Conservation (phyloP, 1,139 yeast species). For the Kodamaea sp. region DNA sequence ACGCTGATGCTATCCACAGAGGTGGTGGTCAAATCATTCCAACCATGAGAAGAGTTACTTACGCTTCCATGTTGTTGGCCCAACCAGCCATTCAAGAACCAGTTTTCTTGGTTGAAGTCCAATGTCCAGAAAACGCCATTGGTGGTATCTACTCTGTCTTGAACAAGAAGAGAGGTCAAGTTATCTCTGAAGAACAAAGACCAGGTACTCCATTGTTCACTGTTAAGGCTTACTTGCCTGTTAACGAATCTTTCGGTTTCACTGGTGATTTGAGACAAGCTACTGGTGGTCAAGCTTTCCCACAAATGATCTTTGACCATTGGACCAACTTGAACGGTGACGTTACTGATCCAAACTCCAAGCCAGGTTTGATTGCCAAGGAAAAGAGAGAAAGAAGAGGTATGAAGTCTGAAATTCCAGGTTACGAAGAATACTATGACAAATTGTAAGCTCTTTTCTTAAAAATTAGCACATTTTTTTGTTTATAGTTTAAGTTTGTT, state of each 20-base stretch:
- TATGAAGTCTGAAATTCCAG: conserved; percentile 96
- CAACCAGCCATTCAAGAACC: conserved; percentile 99
- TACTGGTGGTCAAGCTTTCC: conserved; percentile 99
- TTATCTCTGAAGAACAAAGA: conserved; percentile 97
- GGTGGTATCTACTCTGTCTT: conserved; percentile 99
- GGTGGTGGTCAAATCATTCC: conserved; percentile 99
- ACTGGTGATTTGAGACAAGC: conserved; percentile 99
- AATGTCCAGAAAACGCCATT: conserved; percentile 98
- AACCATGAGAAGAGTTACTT: conserved; percentile 99
- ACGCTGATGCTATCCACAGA: conserved; percentile 99
- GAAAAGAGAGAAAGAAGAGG: conserved; percentile 97
- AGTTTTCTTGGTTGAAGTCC: conserved; percentile 97
- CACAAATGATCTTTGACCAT: conserved; percentile 99
- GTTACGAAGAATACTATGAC: conserved; percentile 99
- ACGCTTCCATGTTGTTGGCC: conserved; percentile 97
- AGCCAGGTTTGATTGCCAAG: conserved; percentile 90
- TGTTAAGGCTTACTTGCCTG: conserved; percentile 99
- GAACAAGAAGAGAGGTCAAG: conserved; percentile 99
- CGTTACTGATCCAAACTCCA: conserved; percentile 86
- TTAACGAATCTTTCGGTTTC: conserved; percentile 99
- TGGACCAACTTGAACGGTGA: conserved; percentile 92
- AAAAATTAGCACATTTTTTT: neutral
- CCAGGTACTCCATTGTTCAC: conserved; percentile 99
- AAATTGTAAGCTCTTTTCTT: conserved; percentile 63
- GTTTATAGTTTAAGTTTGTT: conserved; percentile 3